These are phyloP conservation scores for Cyamopsis tetragonoloba DNA, from an alignment of 306 rosid species.

Conservation along the genomic window DNA sequence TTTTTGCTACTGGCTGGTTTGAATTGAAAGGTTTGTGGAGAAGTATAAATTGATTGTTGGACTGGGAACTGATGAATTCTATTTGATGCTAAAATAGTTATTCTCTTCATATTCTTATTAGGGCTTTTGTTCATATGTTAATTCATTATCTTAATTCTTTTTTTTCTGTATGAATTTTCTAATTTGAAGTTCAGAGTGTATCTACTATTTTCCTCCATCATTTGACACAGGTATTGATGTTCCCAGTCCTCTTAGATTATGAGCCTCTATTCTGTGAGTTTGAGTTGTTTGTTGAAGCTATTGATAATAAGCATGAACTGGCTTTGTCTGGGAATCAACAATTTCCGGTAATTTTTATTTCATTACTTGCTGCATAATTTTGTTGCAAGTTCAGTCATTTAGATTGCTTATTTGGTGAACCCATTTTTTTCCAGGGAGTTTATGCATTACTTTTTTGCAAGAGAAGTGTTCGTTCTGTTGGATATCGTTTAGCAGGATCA, in stretches of 20 bases:
- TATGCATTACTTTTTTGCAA: slow-evolving; percentile 88
- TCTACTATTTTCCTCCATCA: not conserved
- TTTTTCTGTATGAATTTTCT: slow-evolving; percentile 1
- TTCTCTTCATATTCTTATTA: not conserved
- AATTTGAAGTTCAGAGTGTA: slow-evolving; percentile 1
- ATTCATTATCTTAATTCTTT: slow-evolving; percentile 8
- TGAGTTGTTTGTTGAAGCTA: slow-evolving; percentile 88
- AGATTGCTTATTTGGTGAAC: slow-evolving; percentile 19
- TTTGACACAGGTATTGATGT: slow-evolving; percentile 76
- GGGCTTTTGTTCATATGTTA: not conserved
- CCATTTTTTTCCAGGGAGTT: slow-evolving; percentile 63
- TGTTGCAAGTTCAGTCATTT: slow-evolving; percentile 1
- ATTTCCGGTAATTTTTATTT: slow-evolving; percentile 69
- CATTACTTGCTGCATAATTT: slow-evolving; percentile 2
- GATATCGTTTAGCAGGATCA: slow-evolving; percentile 82
- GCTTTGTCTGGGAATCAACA: slow-evolving; percentile 88
- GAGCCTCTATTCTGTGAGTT: slow-evolving; percentile 74
- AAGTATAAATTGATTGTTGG: slow-evolving; percentile 2
- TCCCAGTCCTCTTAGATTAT: slow-evolving; percentile 70
- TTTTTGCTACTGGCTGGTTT: not conserved
- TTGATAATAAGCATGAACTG: slow-evolving; percentile 80
- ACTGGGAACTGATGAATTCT: not conserved
- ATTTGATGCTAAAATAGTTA: not conserved
- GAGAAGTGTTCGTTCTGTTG: slow-evolving; percentile 91
- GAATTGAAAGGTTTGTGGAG: not conserved